A percentile compares a stretch with the other conserved stretches of the same genome.
Conservation (phyloP, 495 filamentous ascomycete genomes). For the Aeminium ludgeri region DNA sequence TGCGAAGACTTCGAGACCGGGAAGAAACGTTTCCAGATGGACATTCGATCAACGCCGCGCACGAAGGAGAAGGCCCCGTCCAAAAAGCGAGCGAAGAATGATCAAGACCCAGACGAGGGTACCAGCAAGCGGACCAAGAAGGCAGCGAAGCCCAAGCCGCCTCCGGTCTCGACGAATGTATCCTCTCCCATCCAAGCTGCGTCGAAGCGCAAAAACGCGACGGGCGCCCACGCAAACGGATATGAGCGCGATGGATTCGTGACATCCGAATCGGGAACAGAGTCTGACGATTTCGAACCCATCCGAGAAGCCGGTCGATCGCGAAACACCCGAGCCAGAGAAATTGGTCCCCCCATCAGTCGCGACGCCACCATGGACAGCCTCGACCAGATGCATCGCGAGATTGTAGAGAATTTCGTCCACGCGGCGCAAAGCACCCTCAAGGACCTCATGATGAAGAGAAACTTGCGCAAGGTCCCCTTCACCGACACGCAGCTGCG, state of each 20-base stretch:
- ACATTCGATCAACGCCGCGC: slow-evolving; percentile 33
- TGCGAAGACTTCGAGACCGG: slow-evolving; percentile 35
- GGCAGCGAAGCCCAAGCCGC: slow-evolving; percentile 1
- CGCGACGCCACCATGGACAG: slow-evolving; percentile 43
- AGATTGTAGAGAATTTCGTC: slow-evolving; percentile 49
- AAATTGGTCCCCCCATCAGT: slow-evolving; percentile 55
- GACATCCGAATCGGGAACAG: slow-evolving; percentile 25
- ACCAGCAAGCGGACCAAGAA: slow-evolving; percentile 15
- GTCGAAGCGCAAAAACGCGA: slow-evolving; percentile 26
- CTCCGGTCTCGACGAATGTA: slow-evolving; percentile 61
- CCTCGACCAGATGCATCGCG: slow-evolving; percentile 44
- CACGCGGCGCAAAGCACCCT: slow-evolving; percentile 44
- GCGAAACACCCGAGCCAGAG: slow-evolving; percentile 20
- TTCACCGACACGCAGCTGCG: slow-evolving; percentile 68
- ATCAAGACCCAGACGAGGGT: slow-evolving; percentile 30
- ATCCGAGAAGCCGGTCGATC: slow-evolving; percentile 8
- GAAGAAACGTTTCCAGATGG: slow-evolving; percentile 36
- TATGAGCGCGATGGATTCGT: slow-evolving; percentile 38
- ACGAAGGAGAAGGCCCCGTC: slow-evolving; percentile 25
- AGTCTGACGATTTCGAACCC: slow-evolving; percentile 42
- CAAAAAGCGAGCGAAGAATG: slow-evolving; percentile 18
- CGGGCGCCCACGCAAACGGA: slow-evolving; percentile 28
- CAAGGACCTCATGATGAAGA: slow-evolving; percentile 47
- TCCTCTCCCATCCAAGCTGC: slow-evolving; percentile 61
- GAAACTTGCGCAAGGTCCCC: slow-evolving; percentile 41